Base-by-base conservation (phyloP, 148 eudicot genomes). In the Euryodendron excelsum region DNA sequence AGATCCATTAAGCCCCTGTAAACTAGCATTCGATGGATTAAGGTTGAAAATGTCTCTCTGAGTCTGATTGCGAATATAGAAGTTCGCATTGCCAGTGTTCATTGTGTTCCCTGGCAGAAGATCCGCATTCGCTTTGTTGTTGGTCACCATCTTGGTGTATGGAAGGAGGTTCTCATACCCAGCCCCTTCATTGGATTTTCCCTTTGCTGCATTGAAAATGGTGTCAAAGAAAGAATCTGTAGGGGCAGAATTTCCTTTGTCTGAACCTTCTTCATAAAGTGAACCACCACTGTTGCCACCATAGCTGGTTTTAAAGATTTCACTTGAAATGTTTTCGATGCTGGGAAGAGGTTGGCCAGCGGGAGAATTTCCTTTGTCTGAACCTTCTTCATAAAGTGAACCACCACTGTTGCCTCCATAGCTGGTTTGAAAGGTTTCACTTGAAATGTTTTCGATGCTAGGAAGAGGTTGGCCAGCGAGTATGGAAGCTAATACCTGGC, bases 21-120 rank as follows among this genome's bases (percentile, higher is more conserved):
- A 64, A 31, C 25, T 77, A 72, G 69, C 78, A 73, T 65, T 59
- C 23, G 67, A 45, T 59, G 18, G 70, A 44, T 45, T 53, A 55
- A 20, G 66, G 74, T 47, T 80, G 73, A 70, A 69, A 7, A 56
- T 18, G 41, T 81, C 67, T 68, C 67, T 72, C 39, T 75, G 74
- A 36, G 53, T 41, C 30, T 37, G 59, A 76, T 62, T 33, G 14
- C 71, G 84, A 71, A 31, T 23, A 41, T 34, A 69, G 27, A 36
- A 81, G 66, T 30, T 69, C 12, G 55, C 50, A 30, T 25, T 20
- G n/a, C 28, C 47, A 31, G 45, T 13, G n/a, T 52, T 27, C 39
- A 48, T 12, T 50, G n/a, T 64, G 56, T 45, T 48, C 18, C 52
- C 73, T 47, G 64, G 56, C 25, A 23, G 30, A 64, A 45, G 9